A percentile compares a stretch with the other conserved stretches of the same genome.
Evolutionary conservation across 331 rosid species (phyloP).

Genomic region (Stylosanthes scabra): DNA sequence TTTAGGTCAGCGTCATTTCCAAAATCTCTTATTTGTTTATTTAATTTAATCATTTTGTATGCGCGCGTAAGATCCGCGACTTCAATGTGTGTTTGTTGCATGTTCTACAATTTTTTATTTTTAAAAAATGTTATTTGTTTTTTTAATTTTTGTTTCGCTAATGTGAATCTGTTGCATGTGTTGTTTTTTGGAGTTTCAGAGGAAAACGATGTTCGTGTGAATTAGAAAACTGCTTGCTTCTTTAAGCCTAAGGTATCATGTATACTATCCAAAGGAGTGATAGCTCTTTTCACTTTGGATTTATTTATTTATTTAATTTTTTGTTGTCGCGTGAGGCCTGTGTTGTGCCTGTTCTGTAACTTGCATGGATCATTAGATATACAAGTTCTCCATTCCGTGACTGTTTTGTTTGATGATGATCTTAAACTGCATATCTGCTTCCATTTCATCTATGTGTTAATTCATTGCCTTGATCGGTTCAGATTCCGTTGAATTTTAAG

Average conservation of each 20-base stretch:
- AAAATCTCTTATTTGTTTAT: slow-evolving; percentile 34
- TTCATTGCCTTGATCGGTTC: slow-evolving; percentile 23
- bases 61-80: slow-evolving; percentile 44
- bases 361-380: background rate
- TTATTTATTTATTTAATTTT: background rate
- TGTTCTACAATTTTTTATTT: background rate
- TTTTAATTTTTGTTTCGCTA: background rate
- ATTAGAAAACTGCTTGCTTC: background rate
- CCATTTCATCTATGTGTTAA: slow-evolving; percentile 31
- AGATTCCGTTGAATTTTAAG: slow-evolving; percentile 46
- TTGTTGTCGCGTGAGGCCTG: slow-evolving; percentile 6
- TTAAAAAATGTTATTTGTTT: background rate
- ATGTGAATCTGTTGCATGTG: slow-evolving; percentile 8
- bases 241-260: no score
- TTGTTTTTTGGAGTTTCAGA: slow-evolving; percentile 15
- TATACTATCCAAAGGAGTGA: no score
- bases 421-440: slow-evolving; percentile 2
- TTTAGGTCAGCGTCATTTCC: slow-evolving; percentile 38
- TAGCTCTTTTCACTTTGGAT: background rate
- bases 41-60: background rate
- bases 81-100: background rate
- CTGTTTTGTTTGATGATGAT: background rate
- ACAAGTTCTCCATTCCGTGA: background rate
- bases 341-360: slow-evolving; percentile 7
- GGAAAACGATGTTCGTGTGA: background rate